Conservation (phyloP, 768 basidiomycete genomes). For the Lentinula aciculospora region DNA sequence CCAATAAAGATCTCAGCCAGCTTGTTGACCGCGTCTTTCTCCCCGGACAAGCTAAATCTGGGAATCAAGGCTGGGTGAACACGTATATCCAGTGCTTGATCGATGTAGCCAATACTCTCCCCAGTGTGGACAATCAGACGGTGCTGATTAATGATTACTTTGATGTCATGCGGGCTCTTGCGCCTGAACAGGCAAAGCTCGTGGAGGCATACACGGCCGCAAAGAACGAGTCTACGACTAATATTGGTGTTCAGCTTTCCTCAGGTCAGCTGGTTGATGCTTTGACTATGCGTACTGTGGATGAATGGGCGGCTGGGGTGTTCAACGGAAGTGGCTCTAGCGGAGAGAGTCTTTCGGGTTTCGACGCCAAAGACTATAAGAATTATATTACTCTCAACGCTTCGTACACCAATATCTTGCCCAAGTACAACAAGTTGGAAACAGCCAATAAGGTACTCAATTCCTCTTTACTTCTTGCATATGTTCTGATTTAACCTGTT, state of each 20-base stretch:
- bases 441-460: neutral
- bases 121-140: neutral
- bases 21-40: neutral
- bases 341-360: neutral
- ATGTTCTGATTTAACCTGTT: neutral
- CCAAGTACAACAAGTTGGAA: neutral
- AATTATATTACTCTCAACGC: constrained; percentile 2
- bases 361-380: neutral
- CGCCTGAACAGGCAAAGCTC: neutral
- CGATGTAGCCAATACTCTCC: neutral
- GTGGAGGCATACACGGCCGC: neutral
- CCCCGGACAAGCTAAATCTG: neutral
- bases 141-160: neutral
- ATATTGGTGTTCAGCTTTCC: constrained; percentile 1
- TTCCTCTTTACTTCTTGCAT: neutral
- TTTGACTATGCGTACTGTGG: neutral
- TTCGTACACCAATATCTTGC: neutral
- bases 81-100: neutral
- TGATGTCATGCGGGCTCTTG: neutral
- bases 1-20: neutral
- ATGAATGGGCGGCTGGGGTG: neutral
- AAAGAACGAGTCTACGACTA: neutral
- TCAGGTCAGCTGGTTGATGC: neutral
- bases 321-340: neutral
- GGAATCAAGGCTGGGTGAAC: neutral